Evolutionary conservation across 805 yeast genomes (phyloP).

Genomic region (Suhomyces sp.): DNA sequence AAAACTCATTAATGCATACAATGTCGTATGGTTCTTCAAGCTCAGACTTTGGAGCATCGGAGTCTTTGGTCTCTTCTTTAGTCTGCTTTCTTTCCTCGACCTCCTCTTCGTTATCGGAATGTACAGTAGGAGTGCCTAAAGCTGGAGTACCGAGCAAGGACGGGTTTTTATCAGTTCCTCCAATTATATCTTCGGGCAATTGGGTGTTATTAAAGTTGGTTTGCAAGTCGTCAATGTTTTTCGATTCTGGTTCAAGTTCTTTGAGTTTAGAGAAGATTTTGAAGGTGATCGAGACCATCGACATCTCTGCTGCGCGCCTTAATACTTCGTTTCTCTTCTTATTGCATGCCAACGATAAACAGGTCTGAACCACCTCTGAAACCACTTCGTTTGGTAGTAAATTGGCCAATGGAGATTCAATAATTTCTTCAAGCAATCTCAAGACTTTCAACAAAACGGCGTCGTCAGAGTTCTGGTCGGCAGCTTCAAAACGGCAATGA

Average conservation of each 20-base stretch:
- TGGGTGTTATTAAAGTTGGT: constrained; percentile 46
- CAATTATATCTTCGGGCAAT: constrained; percentile 59
- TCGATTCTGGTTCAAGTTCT: constrained; percentile 46
- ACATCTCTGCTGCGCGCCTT: constrained; percentile 83
- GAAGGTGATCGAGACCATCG: constrained; percentile 67
- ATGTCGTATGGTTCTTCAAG: constrained; percentile 60
- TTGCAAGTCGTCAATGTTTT: constrained; percentile 39
- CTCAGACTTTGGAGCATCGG: not conserved
- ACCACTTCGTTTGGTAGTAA: constrained; percentile 77
- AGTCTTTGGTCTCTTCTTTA: constrained; percentile 11
- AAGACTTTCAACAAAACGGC: constrained; percentile 83
- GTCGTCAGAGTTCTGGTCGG: constrained; percentile 89
- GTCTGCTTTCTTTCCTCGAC: constrained; percentile 1
- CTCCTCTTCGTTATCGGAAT: constrained; percentile 13
- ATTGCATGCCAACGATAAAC: constrained; percentile 88
- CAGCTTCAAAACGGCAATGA: constrained; percentile 93
- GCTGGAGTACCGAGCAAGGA: constrained; percentile 1
- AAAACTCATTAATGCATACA: constrained; percentile 70
- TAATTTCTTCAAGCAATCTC: constrained; percentile 61
- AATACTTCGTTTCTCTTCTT: constrained; percentile 87
- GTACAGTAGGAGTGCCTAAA: constrained; percentile 14
- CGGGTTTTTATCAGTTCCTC: constrained; percentile 35
- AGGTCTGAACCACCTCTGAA: constrained; percentile 86
- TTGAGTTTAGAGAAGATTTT: constrained; percentile 62
- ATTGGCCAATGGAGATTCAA: constrained; percentile 61